Evolutionary conservation across 805 yeast genomes (phyloP).

Genomic region (Candida easanensis): DNA sequence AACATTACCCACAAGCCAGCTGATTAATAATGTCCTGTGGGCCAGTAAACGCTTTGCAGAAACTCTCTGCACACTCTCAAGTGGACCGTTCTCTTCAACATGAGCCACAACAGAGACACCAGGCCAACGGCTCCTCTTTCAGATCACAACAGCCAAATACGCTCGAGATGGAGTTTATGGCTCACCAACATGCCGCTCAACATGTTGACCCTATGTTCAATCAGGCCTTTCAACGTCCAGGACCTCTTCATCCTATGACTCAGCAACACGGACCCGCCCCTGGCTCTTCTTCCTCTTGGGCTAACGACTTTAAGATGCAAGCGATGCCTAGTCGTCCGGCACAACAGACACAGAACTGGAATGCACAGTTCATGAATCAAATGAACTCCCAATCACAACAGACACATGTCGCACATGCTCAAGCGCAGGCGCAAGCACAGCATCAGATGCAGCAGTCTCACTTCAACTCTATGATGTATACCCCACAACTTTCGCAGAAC

Average conservation of each 20-base stretch:
- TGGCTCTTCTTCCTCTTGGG: constrained; percentile 20
- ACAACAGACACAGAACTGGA: constrained; percentile 20
- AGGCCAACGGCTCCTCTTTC: constrained; percentile 7
- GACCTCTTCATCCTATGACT: background rate
- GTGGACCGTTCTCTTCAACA: constrained; percentile 27
- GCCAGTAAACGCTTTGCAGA: constrained; percentile 26
- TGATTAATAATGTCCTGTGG: constrained; percentile 22
- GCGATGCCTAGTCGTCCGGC: background rate
- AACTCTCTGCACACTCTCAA: constrained; percentile 23
- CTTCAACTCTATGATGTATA: constrained; percentile 3
- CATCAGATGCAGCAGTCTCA: constrained; percentile 7
- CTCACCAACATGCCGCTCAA: constrained; percentile 14
- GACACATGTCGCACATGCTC: background rate
- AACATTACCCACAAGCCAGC: background rate
- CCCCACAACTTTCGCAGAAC: constrained; percentile 13
- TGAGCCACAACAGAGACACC: constrained; percentile 15
- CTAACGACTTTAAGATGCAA: constrained; percentile 22
- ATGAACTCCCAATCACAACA: background rate
- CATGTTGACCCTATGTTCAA: constrained; percentile 12
- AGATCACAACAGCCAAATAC: constrained; percentile 16
- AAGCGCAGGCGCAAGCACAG: constrained; percentile 3
- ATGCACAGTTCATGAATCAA: constrained; percentile 19
- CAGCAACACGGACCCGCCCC: constrained; percentile 7
- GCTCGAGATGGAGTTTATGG: constrained; percentile 22
- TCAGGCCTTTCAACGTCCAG: constrained; percentile 10